phyloP scores from a whole-genome alignment of 441 rosid species.

The Hura crepitans region DNA sequence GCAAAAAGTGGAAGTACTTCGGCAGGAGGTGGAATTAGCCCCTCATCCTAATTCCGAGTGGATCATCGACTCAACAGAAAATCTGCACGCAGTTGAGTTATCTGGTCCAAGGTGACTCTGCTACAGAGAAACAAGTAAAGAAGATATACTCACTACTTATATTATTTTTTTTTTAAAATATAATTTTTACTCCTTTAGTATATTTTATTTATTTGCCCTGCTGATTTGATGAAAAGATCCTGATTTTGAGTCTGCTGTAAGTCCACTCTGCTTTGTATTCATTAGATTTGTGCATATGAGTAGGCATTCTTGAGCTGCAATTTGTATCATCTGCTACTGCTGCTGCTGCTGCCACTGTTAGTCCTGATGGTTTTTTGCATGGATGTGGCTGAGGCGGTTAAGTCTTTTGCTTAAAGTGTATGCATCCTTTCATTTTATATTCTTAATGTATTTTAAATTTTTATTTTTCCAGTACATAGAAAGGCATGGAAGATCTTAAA shows the following conservation, averaged over 20 bases:
- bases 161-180: conserved; percentile 23
- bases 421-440: not conserved
- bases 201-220: not conserved
- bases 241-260: conserved; percentile 31
- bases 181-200: not conserved
- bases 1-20: conserved; percentile 79
- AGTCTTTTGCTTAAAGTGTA: conserved; percentile 7
- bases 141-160: conserved; percentile 23
- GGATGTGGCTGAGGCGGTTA: conserved; percentile 10
- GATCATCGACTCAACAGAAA: conserved; percentile 64
- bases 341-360: not conserved
- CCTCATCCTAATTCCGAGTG: conserved; percentile 58
- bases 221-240: conserved; percentile 24
- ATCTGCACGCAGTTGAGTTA: conserved; percentile 64
- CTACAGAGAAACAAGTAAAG: conserved; percentile 25
- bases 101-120: conserved; percentile 68
- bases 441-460: too few relatives aligned
- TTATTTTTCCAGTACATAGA: too few relatives aligned
- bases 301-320: conserved; percentile 31
- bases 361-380: conserved; percentile 1
- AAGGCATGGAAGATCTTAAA: too few relatives aligned
- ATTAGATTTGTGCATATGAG: conserved; percentile 53
- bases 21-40: conserved; percentile 57
- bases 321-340: conserved; percentile 32
- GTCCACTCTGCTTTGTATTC: conserved; percentile 42